These are phyloP conservation scores for Termitomyces bulborhizus DNA, from an alignment of 768 basidiomycete genomes.

Conservation along the genomic window DNA sequence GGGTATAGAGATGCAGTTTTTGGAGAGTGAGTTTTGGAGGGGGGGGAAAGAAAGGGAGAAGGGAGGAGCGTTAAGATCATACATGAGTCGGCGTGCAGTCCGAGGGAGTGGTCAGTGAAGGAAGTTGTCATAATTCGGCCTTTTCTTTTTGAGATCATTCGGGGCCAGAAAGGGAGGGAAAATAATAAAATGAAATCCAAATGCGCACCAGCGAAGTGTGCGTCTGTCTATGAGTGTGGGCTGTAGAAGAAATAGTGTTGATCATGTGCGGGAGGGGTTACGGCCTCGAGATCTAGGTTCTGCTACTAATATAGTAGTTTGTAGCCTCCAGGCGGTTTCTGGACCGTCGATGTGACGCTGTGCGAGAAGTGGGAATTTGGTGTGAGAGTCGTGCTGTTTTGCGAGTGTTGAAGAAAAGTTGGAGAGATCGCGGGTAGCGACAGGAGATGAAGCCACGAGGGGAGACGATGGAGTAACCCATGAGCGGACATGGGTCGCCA, in stretches of 20 bases:
- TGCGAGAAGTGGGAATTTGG: slow-evolving; percentile 3
- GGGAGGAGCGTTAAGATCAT: slow-evolving; percentile 2
- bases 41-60: not conserved
- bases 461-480: slow-evolving; percentile 34
- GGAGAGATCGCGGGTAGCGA: slow-evolving; percentile 13
- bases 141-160: slow-evolving; percentile 7
- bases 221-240: slow-evolving; percentile 8
- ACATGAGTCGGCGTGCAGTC: slow-evolving; percentile 8
- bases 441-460: slow-evolving; percentile 19
- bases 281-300: slow-evolving; percentile 34
- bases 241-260: slow-evolving; percentile 14
- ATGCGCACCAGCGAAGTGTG: slow-evolving; percentile 3
- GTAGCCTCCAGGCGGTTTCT: not conserved
- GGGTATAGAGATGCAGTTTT: slow-evolving; percentile 6
- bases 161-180: not conserved
- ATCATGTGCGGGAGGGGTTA: slow-evolving; percentile 29
- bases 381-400: slow-evolving; percentile 2
- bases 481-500: slow-evolving; percentile 38
- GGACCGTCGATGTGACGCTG: slow-evolving; percentile 15
- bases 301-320: slow-evolving; percentile 1
- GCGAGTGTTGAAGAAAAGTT: slow-evolving; percentile 3
- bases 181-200: not conserved
- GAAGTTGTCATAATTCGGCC: slow-evolving; percentile 11
- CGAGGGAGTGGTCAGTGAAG: not conserved
- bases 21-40: slow-evolving; percentile 1